Evolutionary conservation across 352 stramenopile genomes (phyloP).

Genomic region (Sclerospora graminicola): DNA sequence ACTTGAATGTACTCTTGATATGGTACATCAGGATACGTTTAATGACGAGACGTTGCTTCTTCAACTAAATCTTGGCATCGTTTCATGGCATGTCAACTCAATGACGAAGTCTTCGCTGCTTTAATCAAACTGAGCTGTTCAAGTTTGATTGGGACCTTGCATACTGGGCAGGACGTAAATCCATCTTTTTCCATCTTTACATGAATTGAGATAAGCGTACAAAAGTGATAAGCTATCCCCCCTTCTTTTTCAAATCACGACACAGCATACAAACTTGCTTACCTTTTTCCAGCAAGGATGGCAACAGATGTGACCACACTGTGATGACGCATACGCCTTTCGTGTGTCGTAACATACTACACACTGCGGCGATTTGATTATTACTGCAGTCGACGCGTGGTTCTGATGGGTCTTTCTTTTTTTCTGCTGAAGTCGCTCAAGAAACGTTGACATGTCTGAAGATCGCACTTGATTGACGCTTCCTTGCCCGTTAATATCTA

Average conservation of each 20-base stretch:
- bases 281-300: constrained; percentile 81
- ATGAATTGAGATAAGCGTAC: background rate
- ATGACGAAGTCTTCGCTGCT: constrained; percentile 33
- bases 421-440: constrained; percentile 58
- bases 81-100: constrained; percentile 5
- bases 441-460: constrained; percentile 35
- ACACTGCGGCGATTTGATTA: constrained; percentile 73
- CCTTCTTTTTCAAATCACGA: constrained; percentile 6
- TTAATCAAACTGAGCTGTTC: constrained; percentile 64
- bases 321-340: constrained; percentile 58
- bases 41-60: constrained; percentile 18
- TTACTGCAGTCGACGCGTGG: constrained; percentile 24
- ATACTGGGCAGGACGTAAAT: constrained; percentile 63
- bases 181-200: constrained; percentile 72
- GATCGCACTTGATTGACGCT: constrained; percentile 1
- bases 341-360: constrained; percentile 74
- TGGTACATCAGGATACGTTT: too few relatives aligned
- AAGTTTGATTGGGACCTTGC: constrained; percentile 63
- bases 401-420: constrained; percentile 35
- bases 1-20: background rate
- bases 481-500: constrained; percentile 1
- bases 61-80: too few relatives aligned
- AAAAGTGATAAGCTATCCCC: constrained; percentile 14
- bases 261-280: too few relatives aligned
- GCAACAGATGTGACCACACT: constrained; percentile 81